Evolutionary conservation across 805 yeast genomes (phyloP), one percentile per base, ranked within the genome.

Genomic region (Monosporozyma solicola): DNA sequence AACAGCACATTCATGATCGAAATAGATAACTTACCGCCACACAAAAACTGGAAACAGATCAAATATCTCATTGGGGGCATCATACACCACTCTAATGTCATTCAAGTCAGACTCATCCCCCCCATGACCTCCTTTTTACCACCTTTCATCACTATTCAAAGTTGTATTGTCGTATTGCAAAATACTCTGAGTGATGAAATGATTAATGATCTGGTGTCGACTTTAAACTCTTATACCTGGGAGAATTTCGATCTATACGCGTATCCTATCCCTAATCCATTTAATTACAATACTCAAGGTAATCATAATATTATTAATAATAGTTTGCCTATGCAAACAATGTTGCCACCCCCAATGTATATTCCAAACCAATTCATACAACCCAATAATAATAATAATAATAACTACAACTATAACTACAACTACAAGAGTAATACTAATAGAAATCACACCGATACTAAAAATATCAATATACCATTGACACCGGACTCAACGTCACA

Each of bases 1-100:
- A 44, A 41, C 16, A 15, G 41, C 15, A 45, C 41, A 9, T 20
- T 51, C 13, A 22, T 48, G 46, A 52, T 66, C 32, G 57, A 64
- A 51, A 61, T 67, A 16, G 70, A 67, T 51, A 66, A 67, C 55
- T 47, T 67, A 27, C 71, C 71, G 32, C 69, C 68, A 27, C 66
- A 65, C 11, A 66, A 67, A 55, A 61, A 57, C 29, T 67, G 71
- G 71, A 63, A 63, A 48, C 67, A 67, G 49, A 59, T 67, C 15
- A 62, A 62, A 50, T 67, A 67, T 53, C 54, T 66, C 46, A 59
- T 67, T 13, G 70, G 70, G 32, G 68, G 70, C 3, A 63, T 67
- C 44, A 59, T 67, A 33, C 67, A 63, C 50, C 66, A 65, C 52
- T 59, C 63, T 13, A 61, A 60, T 51, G 59, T 67, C 16, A 37